Conservation (phyloP, 441 rosid genomes). For the Macaranga tanarius region DNA sequence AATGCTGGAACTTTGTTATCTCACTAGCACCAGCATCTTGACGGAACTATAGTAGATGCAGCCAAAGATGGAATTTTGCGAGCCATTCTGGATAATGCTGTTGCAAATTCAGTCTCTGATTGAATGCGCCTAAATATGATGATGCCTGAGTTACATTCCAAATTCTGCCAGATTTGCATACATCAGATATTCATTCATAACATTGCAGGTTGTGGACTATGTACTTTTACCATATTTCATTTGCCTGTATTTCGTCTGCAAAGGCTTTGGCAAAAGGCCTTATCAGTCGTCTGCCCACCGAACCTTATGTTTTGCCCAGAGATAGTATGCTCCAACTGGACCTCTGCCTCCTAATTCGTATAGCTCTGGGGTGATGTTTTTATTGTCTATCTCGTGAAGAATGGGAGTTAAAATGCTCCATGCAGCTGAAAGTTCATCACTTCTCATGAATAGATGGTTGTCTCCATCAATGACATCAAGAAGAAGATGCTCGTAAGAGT, state of each 20-base stretch:
- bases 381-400: slow-evolving; percentile 59
- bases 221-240: neutral
- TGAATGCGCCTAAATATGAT: too few relatives aligned
- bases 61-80: neutral
- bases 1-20: neutral
- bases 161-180: too few relatives aligned
- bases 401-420: slow-evolving; percentile 64
- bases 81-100: too few relatives aligned
- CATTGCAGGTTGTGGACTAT: neutral
- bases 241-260: neutral
- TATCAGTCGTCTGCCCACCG: slow-evolving; percentile 58
- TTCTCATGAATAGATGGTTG: slow-evolving; percentile 77
- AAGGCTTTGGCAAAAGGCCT: neutral
- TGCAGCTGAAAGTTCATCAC: slow-evolving; percentile 74
- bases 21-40: too few relatives aligned
- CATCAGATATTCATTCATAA: neutral
- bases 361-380: slow-evolving; percentile 54
- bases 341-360: slow-evolving; percentile 79
- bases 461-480: slow-evolving; percentile 83
- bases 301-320: slow-evolving; percentile 64
- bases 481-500: slow-evolving; percentile 73
- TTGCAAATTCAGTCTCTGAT: too few relatives aligned
- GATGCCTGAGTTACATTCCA: too few relatives aligned
- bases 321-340: slow-evolving; percentile 72
- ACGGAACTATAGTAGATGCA: neutral